These are phyloP conservation scores for Lentinula guzmanii DNA, from an alignment of 768 basidiomycete species.

Conservation along the genomic window DNA sequence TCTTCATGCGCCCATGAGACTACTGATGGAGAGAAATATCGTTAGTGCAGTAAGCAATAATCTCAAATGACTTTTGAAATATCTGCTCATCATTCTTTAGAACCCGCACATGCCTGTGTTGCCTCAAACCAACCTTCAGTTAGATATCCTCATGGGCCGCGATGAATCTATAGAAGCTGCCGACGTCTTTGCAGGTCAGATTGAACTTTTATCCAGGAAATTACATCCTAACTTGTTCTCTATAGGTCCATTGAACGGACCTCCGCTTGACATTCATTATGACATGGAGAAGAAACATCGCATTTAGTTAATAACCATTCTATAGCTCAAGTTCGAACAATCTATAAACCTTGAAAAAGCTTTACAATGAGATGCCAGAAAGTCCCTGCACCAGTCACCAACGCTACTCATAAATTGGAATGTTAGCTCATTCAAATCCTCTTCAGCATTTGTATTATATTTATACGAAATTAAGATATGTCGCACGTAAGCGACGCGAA, in stretches of 20 bases:
- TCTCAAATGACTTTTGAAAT: background rate
- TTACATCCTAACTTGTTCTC: background rate
- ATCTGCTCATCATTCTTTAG: constrained; percentile 27
- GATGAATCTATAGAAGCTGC: constrained; percentile 76
- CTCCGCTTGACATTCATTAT: constrained; percentile 50
- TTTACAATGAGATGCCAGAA: no score
- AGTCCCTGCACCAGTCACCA: no score
- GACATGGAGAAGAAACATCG: constrained; percentile 61
- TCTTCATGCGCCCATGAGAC: constrained; percentile 81
- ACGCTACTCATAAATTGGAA: no score
- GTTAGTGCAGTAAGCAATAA: constrained; percentile 58
- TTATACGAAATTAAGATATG: no score
- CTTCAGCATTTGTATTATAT: no score
- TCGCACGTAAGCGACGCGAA: no score
- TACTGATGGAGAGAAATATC: constrained; percentile 91
- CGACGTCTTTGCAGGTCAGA: constrained; percentile 77
- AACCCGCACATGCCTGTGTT: constrained; percentile 60
- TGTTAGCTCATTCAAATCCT: no score
- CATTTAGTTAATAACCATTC: constrained; percentile 24
- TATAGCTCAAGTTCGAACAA: background rate
- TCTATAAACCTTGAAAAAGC: no score
- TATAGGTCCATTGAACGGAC: constrained; percentile 48
- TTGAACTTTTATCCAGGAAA: background rate
- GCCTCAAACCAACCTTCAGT: constrained; percentile 70
- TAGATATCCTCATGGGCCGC: constrained; percentile 91